These are phyloP conservation scores for Magnusiomyces sp. DNA, from an alignment of 1,139 yeast genomes.

Conservation along the genomic window DNA sequence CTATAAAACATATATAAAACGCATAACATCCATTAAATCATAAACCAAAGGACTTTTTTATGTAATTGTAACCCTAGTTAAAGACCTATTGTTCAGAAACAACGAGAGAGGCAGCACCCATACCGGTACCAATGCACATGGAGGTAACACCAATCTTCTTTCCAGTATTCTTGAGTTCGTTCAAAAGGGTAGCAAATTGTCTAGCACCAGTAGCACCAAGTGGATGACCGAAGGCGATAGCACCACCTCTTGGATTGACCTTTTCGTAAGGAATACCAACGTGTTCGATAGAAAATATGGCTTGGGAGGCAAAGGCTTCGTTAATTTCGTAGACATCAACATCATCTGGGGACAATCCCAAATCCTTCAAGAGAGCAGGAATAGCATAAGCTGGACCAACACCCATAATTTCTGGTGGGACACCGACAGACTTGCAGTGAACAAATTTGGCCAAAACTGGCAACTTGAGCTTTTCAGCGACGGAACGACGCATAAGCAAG, in stretches of 20 bases:
- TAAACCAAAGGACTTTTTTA: background rate
- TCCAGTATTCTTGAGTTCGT: slow-evolving; percentile 54
- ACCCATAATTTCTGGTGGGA: slow-evolving; percentile 96
- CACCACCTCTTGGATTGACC: slow-evolving; percentile 92
- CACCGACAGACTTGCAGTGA: slow-evolving; percentile 72
- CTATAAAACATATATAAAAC: background rate
- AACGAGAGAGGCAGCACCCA: slow-evolving; percentile 92
- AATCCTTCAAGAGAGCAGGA: slow-evolving; percentile 63
- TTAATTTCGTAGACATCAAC: slow-evolving; percentile 76
- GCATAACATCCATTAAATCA: background rate
- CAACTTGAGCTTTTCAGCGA: slow-evolving; percentile 66
- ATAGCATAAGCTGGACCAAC: slow-evolving; percentile 94
- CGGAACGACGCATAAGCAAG: slow-evolving; percentile 75
- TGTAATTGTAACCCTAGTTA: background rate
- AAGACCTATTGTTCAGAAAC: slow-evolving; percentile 47
- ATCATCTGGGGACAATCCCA: slow-evolving; percentile 57
- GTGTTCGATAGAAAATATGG: slow-evolving; percentile 62
- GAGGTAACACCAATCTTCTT: slow-evolving; percentile 87
- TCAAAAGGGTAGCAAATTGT: slow-evolving; percentile 78
- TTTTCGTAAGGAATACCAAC: slow-evolving; percentile 59
- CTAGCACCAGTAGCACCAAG: slow-evolving; percentile 95
- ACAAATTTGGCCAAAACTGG: slow-evolving; percentile 68
- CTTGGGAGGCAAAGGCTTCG: slow-evolving; percentile 96
- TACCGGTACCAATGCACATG: slow-evolving; percentile 97
- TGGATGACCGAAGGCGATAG: slow-evolving; percentile 94